Percentiles rank a stretch among this genome's conserved stretches.
Evolutionary conservation across 202 grass and related monocot species (phyloP).

Genomic region (Schoenoplectus tabernaemontani): DNA sequence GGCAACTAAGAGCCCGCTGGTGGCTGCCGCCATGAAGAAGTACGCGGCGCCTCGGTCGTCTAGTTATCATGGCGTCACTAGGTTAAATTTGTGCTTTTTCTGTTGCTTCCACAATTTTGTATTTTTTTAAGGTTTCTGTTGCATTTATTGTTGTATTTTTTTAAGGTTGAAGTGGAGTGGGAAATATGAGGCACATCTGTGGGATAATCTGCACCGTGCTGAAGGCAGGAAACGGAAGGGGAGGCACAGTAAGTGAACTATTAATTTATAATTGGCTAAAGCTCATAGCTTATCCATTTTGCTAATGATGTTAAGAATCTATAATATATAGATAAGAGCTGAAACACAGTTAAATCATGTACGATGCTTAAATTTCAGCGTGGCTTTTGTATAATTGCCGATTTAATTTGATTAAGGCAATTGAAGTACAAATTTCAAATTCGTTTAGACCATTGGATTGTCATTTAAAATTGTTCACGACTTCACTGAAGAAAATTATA

Average conservation of each 20-base stretch:
- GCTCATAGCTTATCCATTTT: neutral
- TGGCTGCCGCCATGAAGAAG: conserved; percentile 71
- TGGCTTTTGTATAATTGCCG: neutral
- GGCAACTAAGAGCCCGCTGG: conserved; percentile 38
- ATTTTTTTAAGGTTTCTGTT: neutral
- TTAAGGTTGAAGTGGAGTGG: conserved; percentile 90
- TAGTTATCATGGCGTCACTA: conserved; percentile 78
- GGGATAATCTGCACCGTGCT: conserved; percentile 74
- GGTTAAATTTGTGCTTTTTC: conserved; percentile 30
- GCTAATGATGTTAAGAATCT: neutral
- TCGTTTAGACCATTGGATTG: neutral
- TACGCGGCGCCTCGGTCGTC: conserved; percentile 71
- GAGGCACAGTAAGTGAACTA: conserved; percentile 54
- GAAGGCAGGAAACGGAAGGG: conserved; percentile 85
- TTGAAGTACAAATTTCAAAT: neutral
- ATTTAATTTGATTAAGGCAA: neutral
- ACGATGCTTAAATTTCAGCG: neutral
- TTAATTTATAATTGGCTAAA: neutral
- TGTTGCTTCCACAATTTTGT: neutral
- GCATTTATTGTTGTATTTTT: conserved; percentile 6
- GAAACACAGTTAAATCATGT: neutral
- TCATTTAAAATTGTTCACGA: neutral
- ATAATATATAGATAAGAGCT: neutral
- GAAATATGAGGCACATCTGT: conserved; percentile 87
- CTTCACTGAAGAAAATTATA: neutral